Conservation (phyloP, 2,329 filamentous ascomycete species). For the Aspergillus sp. region DNA sequence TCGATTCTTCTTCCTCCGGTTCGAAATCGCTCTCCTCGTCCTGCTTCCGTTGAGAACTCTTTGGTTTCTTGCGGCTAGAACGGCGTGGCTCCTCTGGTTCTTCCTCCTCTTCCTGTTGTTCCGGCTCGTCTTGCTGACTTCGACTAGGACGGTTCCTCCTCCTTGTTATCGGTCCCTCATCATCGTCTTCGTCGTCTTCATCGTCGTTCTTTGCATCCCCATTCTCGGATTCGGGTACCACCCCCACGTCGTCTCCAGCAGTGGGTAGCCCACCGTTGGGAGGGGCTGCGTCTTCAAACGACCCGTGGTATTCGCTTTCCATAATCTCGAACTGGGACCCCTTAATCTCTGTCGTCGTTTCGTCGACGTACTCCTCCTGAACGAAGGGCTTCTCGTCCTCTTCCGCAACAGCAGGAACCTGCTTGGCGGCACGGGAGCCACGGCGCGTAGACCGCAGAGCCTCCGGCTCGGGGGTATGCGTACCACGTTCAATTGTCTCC, state of each 20-base stretch:
- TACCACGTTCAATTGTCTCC: conserved; percentile 53
- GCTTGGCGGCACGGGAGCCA: conserved; percentile 40
- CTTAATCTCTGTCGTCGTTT: conserved; percentile 35
- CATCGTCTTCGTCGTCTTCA: conserved; percentile 51
- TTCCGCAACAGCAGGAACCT: conserved; percentile 29
- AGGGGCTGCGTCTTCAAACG: conserved; percentile 31
- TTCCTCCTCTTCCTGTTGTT: conserved; percentile 30
- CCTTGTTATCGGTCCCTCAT: conserved; percentile 52
- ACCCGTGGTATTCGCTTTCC: conserved; percentile 39
- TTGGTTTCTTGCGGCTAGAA: conserved; percentile 39
- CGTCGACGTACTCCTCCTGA: conserved; percentile 47
- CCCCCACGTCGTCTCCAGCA: conserved; percentile 31
- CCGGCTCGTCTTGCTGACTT: conserved; percentile 21
- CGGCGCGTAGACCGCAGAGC: conserved; percentile 16
- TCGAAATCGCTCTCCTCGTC: conserved; percentile 62
- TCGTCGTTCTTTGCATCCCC: conserved; percentile 35
- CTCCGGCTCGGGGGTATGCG: conserved; percentile 49
- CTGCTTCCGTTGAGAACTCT: conserved; percentile 45
- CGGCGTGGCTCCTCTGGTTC: conserved; percentile 27
- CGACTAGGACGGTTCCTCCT: conserved; percentile 36
- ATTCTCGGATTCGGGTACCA: conserved; percentile 43
- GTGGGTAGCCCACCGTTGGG: conserved; percentile 19
- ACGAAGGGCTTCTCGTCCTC: conserved; percentile 18
- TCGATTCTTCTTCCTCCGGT: conserved; percentile 53
- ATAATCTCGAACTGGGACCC: conserved; percentile 41